Evolutionary conservation across 2,329 filamentous ascomycete species (phyloP), one percentile per base, ranked within the genome.

Genomic region (Aureobasidium zeae): DNA sequence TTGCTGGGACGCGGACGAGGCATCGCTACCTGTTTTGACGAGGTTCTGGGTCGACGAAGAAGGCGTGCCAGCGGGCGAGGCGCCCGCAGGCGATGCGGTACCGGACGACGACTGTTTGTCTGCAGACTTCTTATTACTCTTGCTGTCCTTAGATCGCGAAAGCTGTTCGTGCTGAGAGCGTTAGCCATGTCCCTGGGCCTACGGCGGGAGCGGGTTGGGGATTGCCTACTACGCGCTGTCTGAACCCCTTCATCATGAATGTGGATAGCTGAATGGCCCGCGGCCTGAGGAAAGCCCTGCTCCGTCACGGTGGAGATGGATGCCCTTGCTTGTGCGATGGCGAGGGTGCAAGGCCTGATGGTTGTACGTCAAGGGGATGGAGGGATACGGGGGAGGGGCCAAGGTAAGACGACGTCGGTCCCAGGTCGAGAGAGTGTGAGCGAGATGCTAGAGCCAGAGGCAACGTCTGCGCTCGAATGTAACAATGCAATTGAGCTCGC

Each of bases 181-280:
- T 47, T 35, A 47, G 45, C 45, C 36, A 43, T 33, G 22, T 15
- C 17, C 26, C 25, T 43, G 13, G 20, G 17, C 10, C 3, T 2
- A 55, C 2, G 43, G 62, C 58, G 60, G 55, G 67, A 76, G 68
- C 75, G 69, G 63, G 12, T 21, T 24, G 20, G 30, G 39, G 30
- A 47, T 49, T 52, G 79, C 85, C 75, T 79, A 94, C 87, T 74
- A 95, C 87, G 83, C 85, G 86, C 74, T 94, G 86, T 70, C 87
- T 84, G 69, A 96, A 94, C 65, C 86, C 84, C 73, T 94, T 95
- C 89, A 96, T 95, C 68, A 49, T 59, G 52, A 44, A 38, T 48
- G 44, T 36, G 46, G 15, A 28, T 13, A 15, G 32, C 15, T 16
- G 33, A 7, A 4, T 45, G 39, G 29, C 39, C 21, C 21, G 24